Percentiles rank a stretch among this genome's conserved stretches.
Conservation (phyloP, 345 rosid genomes). For the Punica granatum region DNA sequence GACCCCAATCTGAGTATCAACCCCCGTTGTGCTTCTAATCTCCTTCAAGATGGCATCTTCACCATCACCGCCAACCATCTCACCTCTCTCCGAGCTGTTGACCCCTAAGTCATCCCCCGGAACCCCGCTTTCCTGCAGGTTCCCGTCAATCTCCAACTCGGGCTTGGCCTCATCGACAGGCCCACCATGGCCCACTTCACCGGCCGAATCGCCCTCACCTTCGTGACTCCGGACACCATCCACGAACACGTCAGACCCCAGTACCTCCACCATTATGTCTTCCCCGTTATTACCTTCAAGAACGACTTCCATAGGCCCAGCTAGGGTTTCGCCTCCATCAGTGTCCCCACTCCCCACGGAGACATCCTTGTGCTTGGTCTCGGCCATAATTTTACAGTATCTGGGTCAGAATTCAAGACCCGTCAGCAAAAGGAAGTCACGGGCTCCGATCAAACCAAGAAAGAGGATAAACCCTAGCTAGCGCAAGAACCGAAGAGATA, state of each 20-base stretch:
- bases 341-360: neutral
- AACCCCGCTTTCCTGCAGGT: slow-evolving; percentile 7
- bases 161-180: slow-evolving; percentile 5
- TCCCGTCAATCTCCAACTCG: slow-evolving; percentile 7
- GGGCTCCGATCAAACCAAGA: neutral
- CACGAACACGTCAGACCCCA: slow-evolving; percentile 32
- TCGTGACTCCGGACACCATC: slow-evolving; percentile 30
- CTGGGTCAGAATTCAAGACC: neutral
- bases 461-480: neutral
- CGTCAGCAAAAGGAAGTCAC: neutral
- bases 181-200: slow-evolving; percentile 13
- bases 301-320: slow-evolving; percentile 9
- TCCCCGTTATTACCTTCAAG: slow-evolving; percentile 22
- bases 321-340: slow-evolving; percentile 14
- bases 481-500: neutral
- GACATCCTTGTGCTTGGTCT: neutral
- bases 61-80: neutral
- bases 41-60: neutral
- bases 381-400: neutral
- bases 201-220: slow-evolving; percentile 9
- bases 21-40: neutral
- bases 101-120: neutral
- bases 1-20: neutral
- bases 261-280: slow-evolving; percentile 35
- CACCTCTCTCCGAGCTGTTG: neutral